These are phyloP conservation scores for Vitis rupestris DNA, from an alignment of 164 flowering plant genomes.

Conservation along the genomic window DNA sequence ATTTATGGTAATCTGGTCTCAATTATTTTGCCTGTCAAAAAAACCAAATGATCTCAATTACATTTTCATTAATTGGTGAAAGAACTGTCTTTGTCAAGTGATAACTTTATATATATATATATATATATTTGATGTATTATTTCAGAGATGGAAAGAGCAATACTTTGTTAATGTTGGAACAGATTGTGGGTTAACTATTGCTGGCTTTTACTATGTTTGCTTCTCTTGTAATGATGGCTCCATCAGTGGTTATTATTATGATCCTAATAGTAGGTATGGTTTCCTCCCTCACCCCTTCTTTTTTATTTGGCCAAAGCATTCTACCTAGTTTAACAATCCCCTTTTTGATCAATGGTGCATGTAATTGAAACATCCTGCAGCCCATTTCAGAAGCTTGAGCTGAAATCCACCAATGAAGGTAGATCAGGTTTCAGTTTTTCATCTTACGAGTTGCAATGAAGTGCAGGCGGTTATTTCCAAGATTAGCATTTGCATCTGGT, in stretches of 20 bases:
- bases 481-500: neutral
- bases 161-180: constrained; percentile 93
- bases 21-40: neutral
- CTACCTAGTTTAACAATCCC: neutral
- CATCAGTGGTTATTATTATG: constrained; percentile 90
- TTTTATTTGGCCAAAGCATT: neutral
- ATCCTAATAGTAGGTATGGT: constrained; percentile 91
- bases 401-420: constrained; percentile 74
- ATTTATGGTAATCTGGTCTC: constrained; percentile 67
- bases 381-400: constrained; percentile 95
- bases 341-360: neutral
- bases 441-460: constrained; percentile 75
- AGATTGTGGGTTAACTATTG: constrained; percentile 94
- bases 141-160: constrained; percentile 98
- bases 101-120: neutral
- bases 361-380: constrained; percentile 40
- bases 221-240: constrained; percentile 95
- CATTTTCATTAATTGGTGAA: neutral
- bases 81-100: neutral
- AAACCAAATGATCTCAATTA: too few relatives aligned
- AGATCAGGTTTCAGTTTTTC: constrained; percentile 86
- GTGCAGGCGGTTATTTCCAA: neutral
- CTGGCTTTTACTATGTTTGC: constrained; percentile 97
- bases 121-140: constrained; percentile 2
- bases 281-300: neutral